Evolutionary conservation across 1,139 yeast genomes (phyloP).

Genomic region (Debaryomyces sp.): DNA sequence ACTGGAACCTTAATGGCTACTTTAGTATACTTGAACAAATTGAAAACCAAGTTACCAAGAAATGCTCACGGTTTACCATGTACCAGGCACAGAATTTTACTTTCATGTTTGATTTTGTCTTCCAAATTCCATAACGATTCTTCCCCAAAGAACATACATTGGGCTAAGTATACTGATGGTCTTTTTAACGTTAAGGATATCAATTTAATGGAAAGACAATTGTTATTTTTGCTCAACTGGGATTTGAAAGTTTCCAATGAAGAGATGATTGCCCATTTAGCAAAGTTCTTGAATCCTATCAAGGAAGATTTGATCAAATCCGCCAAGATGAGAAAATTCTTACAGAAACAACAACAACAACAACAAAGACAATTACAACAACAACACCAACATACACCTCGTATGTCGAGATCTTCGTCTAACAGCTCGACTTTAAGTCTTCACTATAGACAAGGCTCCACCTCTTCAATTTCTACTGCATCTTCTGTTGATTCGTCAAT

Average conservation of each 20-base stretch:
- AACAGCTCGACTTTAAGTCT: conserved; percentile 13
- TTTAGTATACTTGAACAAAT: conserved; percentile 63
- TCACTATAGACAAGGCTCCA: conserved; percentile 35
- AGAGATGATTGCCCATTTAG: conserved; percentile 54
- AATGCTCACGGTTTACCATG: conserved; percentile 79
- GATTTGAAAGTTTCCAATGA: conserved; percentile 58
- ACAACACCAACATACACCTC: conserved; percentile 10
- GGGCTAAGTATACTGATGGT: conserved; percentile 80
- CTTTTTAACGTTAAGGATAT: conserved; percentile 68
- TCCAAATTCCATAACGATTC: conserved; percentile 78
- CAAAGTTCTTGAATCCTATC: conserved; percentile 63
- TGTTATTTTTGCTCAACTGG: conserved; percentile 70
- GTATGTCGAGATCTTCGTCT: conserved; percentile 16
- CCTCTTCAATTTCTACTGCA: conserved; percentile 26
- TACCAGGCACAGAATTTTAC: conserved; percentile 74
- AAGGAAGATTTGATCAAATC: conserved; percentile 54
- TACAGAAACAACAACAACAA: conserved; percentile 30
- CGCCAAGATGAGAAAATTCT: conserved; percentile 39
- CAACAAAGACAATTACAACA: conserved; percentile 13
- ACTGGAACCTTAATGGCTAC: conserved; percentile 79
- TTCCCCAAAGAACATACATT: conserved; percentile 73
- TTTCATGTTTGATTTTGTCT: conserved; percentile 71
- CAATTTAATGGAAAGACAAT: conserved; percentile 79
- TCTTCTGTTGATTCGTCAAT: conserved; percentile 17
- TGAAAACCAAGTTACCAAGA: conserved; percentile 61